Base-by-base conservation (phyloP, 768 basidiomycete genomes). In the Lyophyllum atratum region DNA sequence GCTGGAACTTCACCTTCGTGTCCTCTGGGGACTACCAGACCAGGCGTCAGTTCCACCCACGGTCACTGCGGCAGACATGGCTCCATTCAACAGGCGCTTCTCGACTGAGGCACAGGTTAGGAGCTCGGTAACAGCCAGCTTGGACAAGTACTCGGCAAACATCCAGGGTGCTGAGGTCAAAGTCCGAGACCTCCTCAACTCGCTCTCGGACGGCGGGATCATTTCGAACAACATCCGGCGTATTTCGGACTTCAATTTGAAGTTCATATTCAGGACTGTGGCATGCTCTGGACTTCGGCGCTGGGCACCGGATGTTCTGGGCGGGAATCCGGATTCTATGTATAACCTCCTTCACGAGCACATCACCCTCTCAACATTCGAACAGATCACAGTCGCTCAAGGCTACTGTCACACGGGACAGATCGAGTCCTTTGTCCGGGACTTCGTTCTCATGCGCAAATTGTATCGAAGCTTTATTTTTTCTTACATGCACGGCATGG, bases 381-480 rank as follows among this genome's bases (percentile, higher is more conserved):
- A 60, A 24, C 55, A 59, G 24, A 47, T 59, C n/a, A 3, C 50
- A 4, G 24, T 17, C 37, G 49, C 25, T 14, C 39, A 39, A 47
- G 57, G 48, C 28, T 64, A 64, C 39, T 24, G 21, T 37, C 54
- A 59, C 33, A 53, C 58, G 17, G 55, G 58, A 24, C 45, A 31
- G 15, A 53, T 54, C 44, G 25, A 54, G 6, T 42, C 49, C 11
- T 39, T 39, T 28, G 17, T 58, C 33, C 24, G 26, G 1, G 46
- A 64, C 19, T 59, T 52, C 31, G 24, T 45, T 4, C 49, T 62
- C 33, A 55, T 64, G 58, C 53, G 48, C 19, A 58, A 60, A 42
- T 28, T 62, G 14, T 64, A 64, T 40, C 49, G 40, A n/a, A 64
- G 46, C 33, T 64, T 59, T 50, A 53, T 64, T 2, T 64, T 54